Base-by-base conservation (phyloP, 108 stramenopile species). In the Skeletonema menzelii region DNA sequence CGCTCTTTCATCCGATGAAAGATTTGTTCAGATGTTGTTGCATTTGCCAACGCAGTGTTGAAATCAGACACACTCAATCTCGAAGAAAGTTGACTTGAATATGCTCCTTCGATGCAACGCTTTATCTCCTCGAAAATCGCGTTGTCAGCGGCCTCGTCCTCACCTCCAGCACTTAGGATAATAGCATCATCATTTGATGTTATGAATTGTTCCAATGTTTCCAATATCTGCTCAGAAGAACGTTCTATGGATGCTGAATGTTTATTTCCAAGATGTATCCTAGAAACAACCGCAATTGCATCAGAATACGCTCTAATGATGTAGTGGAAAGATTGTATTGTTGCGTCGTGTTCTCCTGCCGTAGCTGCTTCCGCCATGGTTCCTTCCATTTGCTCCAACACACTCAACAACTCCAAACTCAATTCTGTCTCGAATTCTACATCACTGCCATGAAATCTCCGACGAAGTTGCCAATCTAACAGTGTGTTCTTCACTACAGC, bases 241-340 rank as follows among this genome's bases (percentile, higher is more conserved):
- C 44, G 22, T 53, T 32, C 31, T 32, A 10, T 53, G 12, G 56
- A 32, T 15, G 49, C 34, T 38, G 44, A 15, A 7, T 38, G 35
- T 12, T 64, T 62, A 56, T 63, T 37, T 0, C 22, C 55, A 15
- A 71, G 26, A 22, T 40, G 47, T 11, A 80, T 31, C 40, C 38
- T 70, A 1, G 80, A 64, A 60, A 35, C 68, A 56, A 70, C 37
- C 14, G 73, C 73, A 5, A 80, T 55, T 19, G 27, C 67, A 60
- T 80, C 80, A 17, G 46, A 61, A 66, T 74, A 74, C 3, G 80
- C 72, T 47, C 58, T 37, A 31, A 80, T 65, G 14, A 55, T 35
- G 11, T 31, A 55, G 17, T 49, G 55, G 63, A 57, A 65, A 12
- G 55, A 17, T 24, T 27, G 27, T 11, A 13, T 15, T 8, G 20